phyloP scores from a whole-genome alignment of 2,329 filamentous ascomycete species.

The Teratosphaeria gauchensis region DNA sequence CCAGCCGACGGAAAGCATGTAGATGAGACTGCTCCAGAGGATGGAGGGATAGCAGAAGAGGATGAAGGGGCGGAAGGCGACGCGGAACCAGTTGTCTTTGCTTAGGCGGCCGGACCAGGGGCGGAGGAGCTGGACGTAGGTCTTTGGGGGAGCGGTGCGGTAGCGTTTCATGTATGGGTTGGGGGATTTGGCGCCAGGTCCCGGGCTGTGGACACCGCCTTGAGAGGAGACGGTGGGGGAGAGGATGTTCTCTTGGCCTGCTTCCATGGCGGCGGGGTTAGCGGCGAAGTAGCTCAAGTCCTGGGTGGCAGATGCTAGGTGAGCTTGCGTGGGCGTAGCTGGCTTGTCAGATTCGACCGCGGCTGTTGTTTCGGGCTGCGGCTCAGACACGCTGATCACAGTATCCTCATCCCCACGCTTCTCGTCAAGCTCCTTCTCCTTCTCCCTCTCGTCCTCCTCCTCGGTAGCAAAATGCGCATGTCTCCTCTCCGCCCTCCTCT shows the following conservation, averaged over 20 bases:
- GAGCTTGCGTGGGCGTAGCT: neutral
- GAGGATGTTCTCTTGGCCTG: constrained; percentile 1
- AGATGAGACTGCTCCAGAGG: constrained; percentile 77
- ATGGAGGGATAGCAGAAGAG: constrained; percentile 81
- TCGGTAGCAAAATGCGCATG: constrained; percentile 14
- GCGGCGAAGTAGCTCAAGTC: neutral
- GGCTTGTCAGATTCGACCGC: neutral
- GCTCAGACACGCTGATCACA: neutral
- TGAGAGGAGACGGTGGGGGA: constrained; percentile 1
- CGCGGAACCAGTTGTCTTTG: constrained; percentile 69
- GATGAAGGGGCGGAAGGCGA: constrained; percentile 70
- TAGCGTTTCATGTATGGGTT: constrained; percentile 60
- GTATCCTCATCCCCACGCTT: constrained; percentile 8
- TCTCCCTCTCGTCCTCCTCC: constrained; percentile 11
- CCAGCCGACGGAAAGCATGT: constrained; percentile 85
- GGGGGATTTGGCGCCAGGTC: constrained; percentile 5
- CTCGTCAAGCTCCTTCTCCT: constrained; percentile 14
- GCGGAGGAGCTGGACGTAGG: constrained; percentile 64
- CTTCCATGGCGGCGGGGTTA: constrained; percentile 2
- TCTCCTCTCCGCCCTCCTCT: constrained; percentile 2
- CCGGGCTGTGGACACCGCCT: neutral
- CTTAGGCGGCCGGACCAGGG: constrained; percentile 71
- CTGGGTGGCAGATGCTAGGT: neutral
- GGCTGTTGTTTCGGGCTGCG: neutral
- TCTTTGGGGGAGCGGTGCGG: constrained; percentile 55